phyloP scores from a whole-genome alignment of 2,329 filamentous ascomycete genomes.

The Emydomyces testavorans region DNA sequence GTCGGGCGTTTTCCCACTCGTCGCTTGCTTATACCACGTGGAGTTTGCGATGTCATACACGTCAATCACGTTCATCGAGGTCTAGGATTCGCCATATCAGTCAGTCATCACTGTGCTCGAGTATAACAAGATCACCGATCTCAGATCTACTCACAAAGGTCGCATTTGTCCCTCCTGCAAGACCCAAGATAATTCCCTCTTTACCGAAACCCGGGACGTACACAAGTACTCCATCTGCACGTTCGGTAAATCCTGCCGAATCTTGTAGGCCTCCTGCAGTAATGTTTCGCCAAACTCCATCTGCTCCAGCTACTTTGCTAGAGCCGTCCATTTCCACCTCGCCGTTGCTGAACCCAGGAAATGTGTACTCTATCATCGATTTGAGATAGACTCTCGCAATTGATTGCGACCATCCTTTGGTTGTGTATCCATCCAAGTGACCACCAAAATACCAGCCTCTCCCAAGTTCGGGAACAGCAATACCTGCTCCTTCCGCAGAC shows the following conservation, averaged over 20 bases:
- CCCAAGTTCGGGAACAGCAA: conserved; percentile 58
- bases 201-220: conserved; percentile 67
- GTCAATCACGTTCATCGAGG: conserved; percentile 60
- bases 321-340: conserved; percentile 47
- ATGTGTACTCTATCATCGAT: conserved; percentile 63
- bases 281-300: conserved; percentile 61
- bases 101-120: neutral
- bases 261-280: conserved; percentile 59
- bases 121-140: neutral
- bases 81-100: conserved; percentile 26
- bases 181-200: conserved; percentile 62
- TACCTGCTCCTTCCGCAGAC: conserved; percentile 60
- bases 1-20: conserved; percentile 47
- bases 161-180: conserved; percentile 60
- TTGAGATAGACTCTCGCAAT: conserved; percentile 56
- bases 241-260: conserved; percentile 55
- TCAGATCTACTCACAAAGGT: conserved; percentile 46
- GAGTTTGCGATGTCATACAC: conserved; percentile 64
- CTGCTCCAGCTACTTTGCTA: conserved; percentile 46
- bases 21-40: conserved; percentile 64
- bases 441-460: conserved; percentile 70
- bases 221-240: conserved; percentile 61
- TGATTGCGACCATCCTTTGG: conserved; percentile 56
- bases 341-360: conserved; percentile 56
- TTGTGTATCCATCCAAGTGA: conserved; percentile 55